phyloP scores from a whole-genome alignment of 495 filamentous ascomycete genomes.

The Aspergillus hancockii region DNA sequence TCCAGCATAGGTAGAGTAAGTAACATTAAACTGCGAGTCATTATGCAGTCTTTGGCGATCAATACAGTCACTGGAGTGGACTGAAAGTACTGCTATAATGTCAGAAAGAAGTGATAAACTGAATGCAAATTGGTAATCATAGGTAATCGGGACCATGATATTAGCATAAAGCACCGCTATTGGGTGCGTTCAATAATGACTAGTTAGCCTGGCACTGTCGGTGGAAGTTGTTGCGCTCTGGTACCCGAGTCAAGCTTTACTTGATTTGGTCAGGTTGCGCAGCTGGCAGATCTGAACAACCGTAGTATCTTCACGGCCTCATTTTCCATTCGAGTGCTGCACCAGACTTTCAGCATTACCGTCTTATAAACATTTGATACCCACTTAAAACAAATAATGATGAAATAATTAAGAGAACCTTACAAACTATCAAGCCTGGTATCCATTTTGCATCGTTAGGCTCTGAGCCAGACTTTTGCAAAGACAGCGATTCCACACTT shows the following conservation, averaged over 20 bases:
- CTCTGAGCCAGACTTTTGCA: not conserved
- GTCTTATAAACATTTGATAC: slow-evolving; percentile 4
- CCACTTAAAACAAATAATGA: slow-evolving; percentile 3
- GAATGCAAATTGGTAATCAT: no score
- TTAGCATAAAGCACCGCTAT: no score
- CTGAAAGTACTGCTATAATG: no score
- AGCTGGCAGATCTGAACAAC: slow-evolving; percentile 15
- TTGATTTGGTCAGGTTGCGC: slow-evolving; percentile 12
- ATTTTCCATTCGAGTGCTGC: slow-evolving; percentile 3
- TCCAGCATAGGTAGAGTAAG: no score
- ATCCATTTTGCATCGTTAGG: not conserved
- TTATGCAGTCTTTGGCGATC: no score
- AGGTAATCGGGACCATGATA: no score
- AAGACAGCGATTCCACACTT: slow-evolving; percentile 1
- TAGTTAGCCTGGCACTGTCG: no score
- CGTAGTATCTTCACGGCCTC: slow-evolving; percentile 24
- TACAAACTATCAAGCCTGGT: not conserved
- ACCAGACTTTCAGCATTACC: not conserved
- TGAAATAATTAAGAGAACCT: not conserved
- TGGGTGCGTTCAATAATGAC: not conserved
- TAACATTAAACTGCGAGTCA: no score
- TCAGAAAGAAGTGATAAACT: no score
- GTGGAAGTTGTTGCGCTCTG: no score
- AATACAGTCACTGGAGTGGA: no score
- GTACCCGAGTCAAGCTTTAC: not conserved